Percentiles rank a stretch among this genome's conserved stretches.
phyloP scores from a whole-genome alignment of 2,329 filamentous ascomycete genomes.

The Ceratocystis eucalypticola region DNA sequence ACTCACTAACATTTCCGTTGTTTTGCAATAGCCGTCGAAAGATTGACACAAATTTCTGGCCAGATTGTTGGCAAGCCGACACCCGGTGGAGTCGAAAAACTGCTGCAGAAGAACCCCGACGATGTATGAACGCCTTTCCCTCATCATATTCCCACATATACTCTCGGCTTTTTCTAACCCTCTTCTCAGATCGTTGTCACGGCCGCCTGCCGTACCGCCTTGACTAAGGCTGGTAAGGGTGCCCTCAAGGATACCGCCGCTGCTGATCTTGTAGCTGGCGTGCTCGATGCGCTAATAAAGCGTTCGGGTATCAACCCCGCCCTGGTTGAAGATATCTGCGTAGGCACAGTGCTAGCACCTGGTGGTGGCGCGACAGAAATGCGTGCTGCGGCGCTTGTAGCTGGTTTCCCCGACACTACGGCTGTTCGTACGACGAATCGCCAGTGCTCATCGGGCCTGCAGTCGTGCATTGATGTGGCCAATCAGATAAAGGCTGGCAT shows the following conservation, averaged over 20 bases:
- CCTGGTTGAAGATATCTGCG: conserved; percentile 82
- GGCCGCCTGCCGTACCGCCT: conserved; percentile 75
- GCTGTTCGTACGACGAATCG: conserved; percentile 84
- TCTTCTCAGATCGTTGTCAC: conserved; percentile 64
- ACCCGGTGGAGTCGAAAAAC: conserved; percentile 38
- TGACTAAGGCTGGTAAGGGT: conserved; percentile 87
- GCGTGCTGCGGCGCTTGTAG: conserved; percentile 78
- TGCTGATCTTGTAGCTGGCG: conserved; percentile 71
- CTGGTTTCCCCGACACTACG: conserved; percentile 74
- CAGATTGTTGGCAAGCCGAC: conserved; percentile 49
- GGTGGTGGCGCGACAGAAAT: conserved; percentile 95
- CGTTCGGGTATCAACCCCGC: conserved; percentile 79
- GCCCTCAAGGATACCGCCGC: conserved; percentile 89
- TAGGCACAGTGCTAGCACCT: conserved; percentile 80
- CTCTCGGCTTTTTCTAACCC: background rate
- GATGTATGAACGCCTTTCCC: conserved; percentile 37
- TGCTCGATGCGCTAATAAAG: conserved; percentile 66
- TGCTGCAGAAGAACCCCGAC: conserved; percentile 53
- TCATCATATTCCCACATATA: background rate
- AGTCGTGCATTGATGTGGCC: conserved; percentile 85
- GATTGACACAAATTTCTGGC: conserved; percentile 46
- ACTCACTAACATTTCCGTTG: background rate
- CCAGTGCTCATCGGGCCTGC: conserved; percentile 85
- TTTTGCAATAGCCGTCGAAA: conserved; percentile 35
- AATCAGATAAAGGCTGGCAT: conserved; percentile 84